Evolutionary conservation across 768 basidiomycete species (phyloP), one percentile per base, ranked within the genome.

Genomic region (Kwoniella sp.): DNA sequence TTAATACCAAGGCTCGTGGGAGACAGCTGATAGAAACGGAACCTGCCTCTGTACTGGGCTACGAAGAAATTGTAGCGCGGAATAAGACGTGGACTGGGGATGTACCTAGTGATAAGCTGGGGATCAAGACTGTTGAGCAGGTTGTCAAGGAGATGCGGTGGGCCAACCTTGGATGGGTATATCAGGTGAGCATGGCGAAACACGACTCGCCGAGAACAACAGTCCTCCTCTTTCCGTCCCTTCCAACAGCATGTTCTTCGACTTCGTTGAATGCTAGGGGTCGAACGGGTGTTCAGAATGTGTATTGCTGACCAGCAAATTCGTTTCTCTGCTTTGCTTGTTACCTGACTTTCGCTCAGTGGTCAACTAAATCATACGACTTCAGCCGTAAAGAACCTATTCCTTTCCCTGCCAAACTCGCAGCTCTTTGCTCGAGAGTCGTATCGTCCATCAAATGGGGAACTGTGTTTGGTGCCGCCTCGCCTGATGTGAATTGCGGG

Each of bases 101-200:
- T 44, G 55, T 63, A 37, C 90, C 93, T 9, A 90, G 91, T 2
- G 75, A 83, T 1, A 86, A 86, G 1, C 82, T 85, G 2, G 82
- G 80, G 12, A 83, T 88, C 0, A 76, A 82, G 8, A 77, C 79
- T 2, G 81, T 86, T 1, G 85, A 85, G 0, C 80, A 84, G 26
- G 84, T 97, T 15, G 70, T 94, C 17, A 83, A 82, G 5, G 93
- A 90, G 77, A 78, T 99, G 52, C 85, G 95, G 52, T 99, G 95
- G 95, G 89, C 92, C 1, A 98, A 95, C 72, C 89, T 99, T 53
- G 95, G 95, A 10, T 90, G 90, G 87, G 90, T 86, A 56, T 99
- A 99, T 79, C 92, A 82, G 66, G 82, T 82, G 46, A 46, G 79
- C 70, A 2, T 2, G 21, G n/a, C n/a, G n/a, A n/a, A 2, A 21